phyloP scores from a whole-genome alignment of 2,329 filamentous ascomycete genomes.

The Alternaria sp. region DNA sequence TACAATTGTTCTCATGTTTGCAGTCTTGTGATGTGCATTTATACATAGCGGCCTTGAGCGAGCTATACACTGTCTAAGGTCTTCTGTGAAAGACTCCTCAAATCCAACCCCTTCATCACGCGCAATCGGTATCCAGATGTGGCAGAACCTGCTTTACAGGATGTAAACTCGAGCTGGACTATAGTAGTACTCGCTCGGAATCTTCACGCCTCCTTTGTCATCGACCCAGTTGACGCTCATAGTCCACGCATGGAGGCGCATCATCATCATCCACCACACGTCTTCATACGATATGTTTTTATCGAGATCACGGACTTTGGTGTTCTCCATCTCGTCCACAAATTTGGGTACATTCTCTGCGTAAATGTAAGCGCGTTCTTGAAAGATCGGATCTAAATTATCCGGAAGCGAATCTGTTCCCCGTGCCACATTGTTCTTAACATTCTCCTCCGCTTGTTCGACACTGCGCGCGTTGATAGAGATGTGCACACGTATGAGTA shows the following conservation, averaged over 20 bases:
- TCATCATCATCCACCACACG: neutral
- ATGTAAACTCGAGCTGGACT: neutral
- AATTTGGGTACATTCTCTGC: neutral
- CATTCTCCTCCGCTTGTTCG: neutral
- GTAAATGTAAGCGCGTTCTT: neutral
- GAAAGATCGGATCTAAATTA: neutral
- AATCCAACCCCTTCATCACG: too few species aligned
- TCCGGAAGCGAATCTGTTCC: neutral
- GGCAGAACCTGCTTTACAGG: neutral
- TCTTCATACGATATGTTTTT: neutral
- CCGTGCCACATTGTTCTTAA: neutral
- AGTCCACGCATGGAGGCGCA: neutral
- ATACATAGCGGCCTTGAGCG: too few species aligned
- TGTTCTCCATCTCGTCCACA: neutral
- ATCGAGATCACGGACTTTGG: too few species aligned
- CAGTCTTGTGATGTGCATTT: neutral
- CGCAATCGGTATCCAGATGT: accelerated
- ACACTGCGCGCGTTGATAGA: neutral
- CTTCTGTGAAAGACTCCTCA: too few species aligned
- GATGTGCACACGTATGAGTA: neutral
- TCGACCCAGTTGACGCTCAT: neutral
- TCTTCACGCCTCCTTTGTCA: neutral
- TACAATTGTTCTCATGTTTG: neutral
- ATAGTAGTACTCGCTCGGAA: neutral
- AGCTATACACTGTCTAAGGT: too few species aligned